These are phyloP conservation scores for Silene uniflora DNA, from an alignment of 148 eudicot genomes.

Conservation along the genomic window DNA sequence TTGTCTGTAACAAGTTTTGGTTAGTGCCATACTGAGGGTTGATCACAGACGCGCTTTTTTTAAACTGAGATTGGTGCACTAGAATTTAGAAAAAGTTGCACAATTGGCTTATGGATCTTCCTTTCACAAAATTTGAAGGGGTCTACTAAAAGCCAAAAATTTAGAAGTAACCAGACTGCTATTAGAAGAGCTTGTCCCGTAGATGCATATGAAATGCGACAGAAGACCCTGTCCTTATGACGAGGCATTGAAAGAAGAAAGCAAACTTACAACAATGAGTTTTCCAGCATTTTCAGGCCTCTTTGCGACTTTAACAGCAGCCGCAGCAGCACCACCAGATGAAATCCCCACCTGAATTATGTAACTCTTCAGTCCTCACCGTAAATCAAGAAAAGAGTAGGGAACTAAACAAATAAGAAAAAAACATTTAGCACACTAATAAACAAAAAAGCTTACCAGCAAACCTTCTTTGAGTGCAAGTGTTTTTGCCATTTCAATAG, in stretches of 20 bases:
- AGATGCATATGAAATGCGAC: not conserved
- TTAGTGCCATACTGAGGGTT: no score
- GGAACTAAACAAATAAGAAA: no score
- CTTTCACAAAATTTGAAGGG: no score
- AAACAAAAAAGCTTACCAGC: slow-evolving; percentile 36
- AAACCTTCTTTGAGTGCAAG: slow-evolving; percentile 73
- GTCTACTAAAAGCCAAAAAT: no score
- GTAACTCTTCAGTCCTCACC: not conserved
- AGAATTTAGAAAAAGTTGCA: no score
- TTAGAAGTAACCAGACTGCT: no score
- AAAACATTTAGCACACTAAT: not conserved
- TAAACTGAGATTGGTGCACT: no score
- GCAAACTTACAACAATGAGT: slow-evolving; percentile 74
- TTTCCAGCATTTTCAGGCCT: slow-evolving; percentile 88
- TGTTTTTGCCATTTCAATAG: slow-evolving; percentile 66
- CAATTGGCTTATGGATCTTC: no score
- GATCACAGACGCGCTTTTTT: no score
- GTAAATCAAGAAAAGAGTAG: not conserved
- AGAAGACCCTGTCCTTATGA: not conserved
- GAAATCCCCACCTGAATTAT: slow-evolving; percentile 75
- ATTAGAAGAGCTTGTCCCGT: not conserved
- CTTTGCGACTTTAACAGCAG: slow-evolving; percentile 79
- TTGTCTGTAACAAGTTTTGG: no score
- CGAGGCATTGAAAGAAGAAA: not conserved
- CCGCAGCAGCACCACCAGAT: slow-evolving; percentile 91